Evolutionary conservation across 805 yeast species (phyloP).

Genomic region (Phaffomyces opuntiae): DNA sequence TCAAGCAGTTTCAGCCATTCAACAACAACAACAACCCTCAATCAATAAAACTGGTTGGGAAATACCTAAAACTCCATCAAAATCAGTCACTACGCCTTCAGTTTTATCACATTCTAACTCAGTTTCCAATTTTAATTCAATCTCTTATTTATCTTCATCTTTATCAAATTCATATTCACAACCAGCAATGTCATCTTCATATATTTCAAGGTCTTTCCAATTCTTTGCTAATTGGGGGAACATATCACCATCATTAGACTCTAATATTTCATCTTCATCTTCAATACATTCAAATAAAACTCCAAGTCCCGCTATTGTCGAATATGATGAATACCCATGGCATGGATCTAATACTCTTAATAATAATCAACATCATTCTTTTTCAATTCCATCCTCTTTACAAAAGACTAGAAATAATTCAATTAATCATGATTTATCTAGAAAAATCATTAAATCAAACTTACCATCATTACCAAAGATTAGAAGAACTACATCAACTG

Average conservation of each 20-base stretch:
- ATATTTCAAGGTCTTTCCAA: slow-evolving; percentile 27
- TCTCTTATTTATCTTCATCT: slow-evolving; percentile 32
- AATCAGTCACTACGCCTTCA: slow-evolving; percentile 23
- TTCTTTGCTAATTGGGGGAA: slow-evolving; percentile 19
- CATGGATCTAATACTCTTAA: neutral
- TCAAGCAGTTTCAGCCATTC: no score
- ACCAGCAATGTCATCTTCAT: slow-evolving; percentile 17
- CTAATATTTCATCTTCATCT: slow-evolving; percentile 20
- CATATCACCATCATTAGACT: slow-evolving; percentile 16
- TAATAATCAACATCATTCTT: no score
- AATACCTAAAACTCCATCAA: slow-evolving; percentile 28
- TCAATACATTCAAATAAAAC: slow-evolving; percentile 17
- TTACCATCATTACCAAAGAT: slow-evolving; percentile 24
- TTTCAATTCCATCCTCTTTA: neutral
- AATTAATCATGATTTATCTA: neutral
- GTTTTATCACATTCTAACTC: slow-evolving; percentile 28
- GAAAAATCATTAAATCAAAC: slow-evolving; percentile 15
- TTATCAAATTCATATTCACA: slow-evolving; percentile 26
- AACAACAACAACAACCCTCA: slow-evolving; percentile 17
- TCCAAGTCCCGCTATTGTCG: slow-evolving; percentile 30
- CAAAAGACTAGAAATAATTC: slow-evolving; percentile 1
- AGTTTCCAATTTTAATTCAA: slow-evolving; percentile 27
- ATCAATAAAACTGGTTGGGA: slow-evolving; percentile 32
- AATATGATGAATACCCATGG: slow-evolving; percentile 39
- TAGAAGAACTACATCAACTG: slow-evolving; percentile 14